Conservation (phyloP, 805 yeast species). For the Sugiyamaella smithiae region DNA sequence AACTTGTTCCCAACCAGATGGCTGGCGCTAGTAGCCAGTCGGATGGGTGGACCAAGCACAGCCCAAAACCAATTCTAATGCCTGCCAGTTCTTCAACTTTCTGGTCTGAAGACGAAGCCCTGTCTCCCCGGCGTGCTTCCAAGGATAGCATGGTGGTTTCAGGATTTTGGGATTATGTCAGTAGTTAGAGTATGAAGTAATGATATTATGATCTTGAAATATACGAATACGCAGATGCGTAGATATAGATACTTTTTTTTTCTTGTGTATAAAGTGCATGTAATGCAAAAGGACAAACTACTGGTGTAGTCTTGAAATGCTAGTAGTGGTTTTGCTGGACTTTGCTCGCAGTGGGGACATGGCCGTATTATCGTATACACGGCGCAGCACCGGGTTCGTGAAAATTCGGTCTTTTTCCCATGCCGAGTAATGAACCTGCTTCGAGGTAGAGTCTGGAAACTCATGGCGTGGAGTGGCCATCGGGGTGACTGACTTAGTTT, state of each 20-base stretch:
- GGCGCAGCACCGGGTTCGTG: conserved; percentile 1
- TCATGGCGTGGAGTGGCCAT: no score
- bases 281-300: no score
- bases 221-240: no score
- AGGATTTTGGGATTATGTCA: not conserved
- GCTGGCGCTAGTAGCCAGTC: not conserved
- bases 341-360: not conserved
- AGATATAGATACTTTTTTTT: no score
- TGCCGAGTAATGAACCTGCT: conserved; percentile 1
- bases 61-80: not conserved
- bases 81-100: not conserved
- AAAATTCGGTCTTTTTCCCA: conserved; percentile 8
- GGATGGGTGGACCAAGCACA: not conserved
- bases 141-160: not conserved
- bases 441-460: conserved; percentile 1
- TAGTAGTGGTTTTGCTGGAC: not conserved
- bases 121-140: not conserved
- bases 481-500: not conserved
- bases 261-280: no score
- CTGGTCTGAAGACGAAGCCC: conserved; percentile 5
- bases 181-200: not conserved
- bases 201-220: no score
- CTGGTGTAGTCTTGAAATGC: no score
- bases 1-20: not conserved
- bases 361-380: not conserved